Evolutionary conservation across 495 filamentous ascomycete species (phyloP).

Genomic region (Pseudoneurospora amorphoporcata): DNA sequence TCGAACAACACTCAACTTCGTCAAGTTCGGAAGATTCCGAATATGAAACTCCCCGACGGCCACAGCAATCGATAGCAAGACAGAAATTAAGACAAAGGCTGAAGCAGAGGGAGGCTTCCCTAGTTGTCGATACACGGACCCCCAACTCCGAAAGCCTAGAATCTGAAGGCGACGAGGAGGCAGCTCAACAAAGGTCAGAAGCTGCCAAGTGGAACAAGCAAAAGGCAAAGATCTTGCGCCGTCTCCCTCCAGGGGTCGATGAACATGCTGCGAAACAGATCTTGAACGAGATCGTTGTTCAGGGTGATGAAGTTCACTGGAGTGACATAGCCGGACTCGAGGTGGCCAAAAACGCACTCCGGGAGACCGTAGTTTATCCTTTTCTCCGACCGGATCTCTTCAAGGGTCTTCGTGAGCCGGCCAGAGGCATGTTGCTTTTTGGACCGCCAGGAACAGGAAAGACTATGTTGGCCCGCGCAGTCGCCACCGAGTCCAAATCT

Average conservation of each 20-base stretch:
- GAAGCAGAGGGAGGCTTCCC: conserved; percentile 6
- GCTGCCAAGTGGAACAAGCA: conserved; percentile 39
- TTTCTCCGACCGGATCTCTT: conserved; percentile 95
- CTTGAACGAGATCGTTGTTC: conserved; percentile 89
- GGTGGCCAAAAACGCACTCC: conserved; percentile 80
- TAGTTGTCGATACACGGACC: conserved; percentile 6
- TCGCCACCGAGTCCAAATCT: conserved; percentile 87
- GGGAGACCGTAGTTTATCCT: conserved; percentile 95
- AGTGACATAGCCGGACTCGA: conserved; percentile 87
- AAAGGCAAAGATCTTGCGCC: conserved; percentile 52
- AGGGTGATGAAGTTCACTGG: conserved; percentile 94
- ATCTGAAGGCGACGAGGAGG: conserved; percentile 17
- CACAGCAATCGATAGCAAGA: neutral
- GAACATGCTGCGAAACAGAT: conserved; percentile 77
- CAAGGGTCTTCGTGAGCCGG: conserved; percentile 87
- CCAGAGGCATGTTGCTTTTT: conserved; percentile 91
- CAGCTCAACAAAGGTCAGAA: conserved; percentile 10
- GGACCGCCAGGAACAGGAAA: conserved; percentile 95
- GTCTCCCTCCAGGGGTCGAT: conserved; percentile 73
- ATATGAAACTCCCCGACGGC: conserved; percentile 2
- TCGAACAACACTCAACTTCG: conserved; percentile 3
- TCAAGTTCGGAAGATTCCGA: conserved; percentile 12
- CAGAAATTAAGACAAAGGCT: neutral
- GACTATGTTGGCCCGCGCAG: conserved; percentile 93
- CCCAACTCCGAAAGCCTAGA: conserved; percentile 10